Percentiles rank a stretch among this genome's conserved stretches.
Conservation (phyloP, 2,329 filamentous ascomycete species). For the Leptographium lundbergii region DNA sequence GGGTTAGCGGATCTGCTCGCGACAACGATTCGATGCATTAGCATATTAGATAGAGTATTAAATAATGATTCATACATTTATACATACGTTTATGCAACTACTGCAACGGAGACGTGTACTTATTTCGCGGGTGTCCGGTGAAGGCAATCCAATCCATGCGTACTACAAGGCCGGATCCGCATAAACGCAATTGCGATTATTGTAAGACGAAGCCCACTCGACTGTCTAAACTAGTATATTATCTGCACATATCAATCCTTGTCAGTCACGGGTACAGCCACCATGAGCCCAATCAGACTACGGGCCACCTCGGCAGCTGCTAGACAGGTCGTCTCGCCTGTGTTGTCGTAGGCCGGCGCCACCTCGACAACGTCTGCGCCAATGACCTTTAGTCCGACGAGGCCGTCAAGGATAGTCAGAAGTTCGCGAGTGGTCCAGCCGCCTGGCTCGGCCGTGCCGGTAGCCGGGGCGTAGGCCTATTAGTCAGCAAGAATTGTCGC, state of each 20-base stretch:
- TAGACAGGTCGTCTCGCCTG: constrained; percentile 46
- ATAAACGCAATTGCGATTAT: too few relatives aligned
- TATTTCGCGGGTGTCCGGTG: too few relatives aligned
- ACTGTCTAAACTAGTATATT: not conserved
- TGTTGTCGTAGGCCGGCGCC: constrained; percentile 62
- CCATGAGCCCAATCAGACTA: constrained; percentile 2
- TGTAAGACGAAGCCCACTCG: too few relatives aligned
- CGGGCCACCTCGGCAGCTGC: constrained; percentile 2
- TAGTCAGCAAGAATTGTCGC: not conserved
- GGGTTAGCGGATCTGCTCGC: too few relatives aligned
- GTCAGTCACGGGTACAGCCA: not conserved
- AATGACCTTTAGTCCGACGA: constrained; percentile 59
- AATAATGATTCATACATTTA: too few relatives aligned
- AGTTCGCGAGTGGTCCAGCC: constrained; percentile 72
- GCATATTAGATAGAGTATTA: too few relatives aligned
- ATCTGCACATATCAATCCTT: not conserved
- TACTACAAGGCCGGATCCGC: too few relatives aligned
- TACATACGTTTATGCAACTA: too few relatives aligned
- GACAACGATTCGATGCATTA: too few relatives aligned
- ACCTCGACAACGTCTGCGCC: constrained; percentile 75
- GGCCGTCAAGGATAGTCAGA: constrained; percentile 58
- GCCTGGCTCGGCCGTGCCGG: constrained; percentile 66
- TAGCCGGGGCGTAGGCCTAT: constrained; percentile 29
- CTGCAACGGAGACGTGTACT: too few relatives aligned
- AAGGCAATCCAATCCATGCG: too few relatives aligned